These are phyloP conservation scores for Acorus calamus DNA, from an alignment of 106 monocot genomes.

Conservation along the genomic window DNA sequence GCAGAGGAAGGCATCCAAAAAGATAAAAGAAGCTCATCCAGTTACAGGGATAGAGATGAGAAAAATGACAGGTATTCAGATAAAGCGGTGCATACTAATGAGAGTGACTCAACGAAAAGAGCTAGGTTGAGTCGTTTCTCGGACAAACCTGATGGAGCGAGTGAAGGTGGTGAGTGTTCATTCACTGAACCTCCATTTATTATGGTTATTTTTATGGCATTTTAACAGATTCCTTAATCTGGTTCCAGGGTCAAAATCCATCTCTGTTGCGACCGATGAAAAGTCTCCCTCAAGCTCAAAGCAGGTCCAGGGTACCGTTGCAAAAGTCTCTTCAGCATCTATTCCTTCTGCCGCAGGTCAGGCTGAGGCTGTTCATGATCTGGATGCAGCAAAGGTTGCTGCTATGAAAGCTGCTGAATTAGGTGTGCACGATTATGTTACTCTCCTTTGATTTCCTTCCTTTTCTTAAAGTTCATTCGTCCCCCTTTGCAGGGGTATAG, in stretches of 20 bases:
- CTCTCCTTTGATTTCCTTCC: background rate
- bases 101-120: constrained; percentile 27
- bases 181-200: too few relatives aligned
- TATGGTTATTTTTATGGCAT: background rate
- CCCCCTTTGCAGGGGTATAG: too few relatives aligned
- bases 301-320: constrained; percentile 13
- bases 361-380: constrained; percentile 31
- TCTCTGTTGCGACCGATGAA: constrained; percentile 22
- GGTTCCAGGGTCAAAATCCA: background rate
- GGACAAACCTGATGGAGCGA: constrained; percentile 15
- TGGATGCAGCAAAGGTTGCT: constrained; percentile 77
- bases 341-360: constrained; percentile 12
- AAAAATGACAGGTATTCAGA: constrained; percentile 13
- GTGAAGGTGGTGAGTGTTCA: constrained; percentile 2
- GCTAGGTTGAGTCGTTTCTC: constrained; percentile 10
- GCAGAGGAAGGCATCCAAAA: constrained; percentile 16
- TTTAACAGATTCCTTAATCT: too few relatives aligned
- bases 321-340: constrained; percentile 17
- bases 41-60: constrained; percentile 1
- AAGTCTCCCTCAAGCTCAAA: constrained; percentile 25
- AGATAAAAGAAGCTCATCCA: constrained; percentile 9
- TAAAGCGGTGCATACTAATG: constrained; percentile 5
- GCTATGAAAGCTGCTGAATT: constrained; percentile 96
- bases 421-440: constrained; percentile 21
- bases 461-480: background rate